Base-by-base conservation (phyloP, 345 rosid genomes). In the Euclidium syriacum region DNA sequence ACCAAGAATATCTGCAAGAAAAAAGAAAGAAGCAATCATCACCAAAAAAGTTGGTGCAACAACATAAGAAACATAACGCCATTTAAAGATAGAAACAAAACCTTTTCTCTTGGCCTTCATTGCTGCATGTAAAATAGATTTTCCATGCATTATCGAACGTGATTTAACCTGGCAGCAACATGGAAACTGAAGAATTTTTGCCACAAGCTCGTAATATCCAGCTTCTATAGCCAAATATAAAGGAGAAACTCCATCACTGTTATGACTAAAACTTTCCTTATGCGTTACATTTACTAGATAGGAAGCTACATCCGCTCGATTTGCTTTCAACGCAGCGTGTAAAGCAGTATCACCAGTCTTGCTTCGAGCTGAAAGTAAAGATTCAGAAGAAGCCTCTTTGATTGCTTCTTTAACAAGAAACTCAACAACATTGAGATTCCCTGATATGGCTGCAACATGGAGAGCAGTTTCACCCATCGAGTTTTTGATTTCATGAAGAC, bases 371-470 rank as follows among this genome's bases (percentile, higher is more conserved):
- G 5, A 11, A 50, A 27, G 14, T 2, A 15, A 9, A 1, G 25
- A 9, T 3, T 10, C 48, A 10, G 0, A 9, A 0, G 5, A 52
- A 30, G 16, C 9, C 9, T 17, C 39, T 18, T 4, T 51, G 0
- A 3, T n/a, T 22, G 18, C 4, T 12, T 7, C n/a, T n/a, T n/a
- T 7, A 25, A 40, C 16, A 15, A 58, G 36, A 58, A 9, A 10
- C 38, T 24, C 34, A 43, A 58, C 39, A 12, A 29, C 3, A 41
- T 7, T 16, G 25, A 40, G 38, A 24, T 26, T 26, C 2, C 64
- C 38, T 39, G 64, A 10, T 58, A 11, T 58, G 7, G 64, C 64
- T 43, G 64, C 64, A 41, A 58, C 64, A 58, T 58, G 64, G 10
- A 58, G 16, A 41, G 50, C 24, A 0, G 51, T 41, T 35, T 58